Evolutionary conservation across 192 early-diverging fungal genomes (phyloP).

Genomic region (Podila epicladia): DNA sequence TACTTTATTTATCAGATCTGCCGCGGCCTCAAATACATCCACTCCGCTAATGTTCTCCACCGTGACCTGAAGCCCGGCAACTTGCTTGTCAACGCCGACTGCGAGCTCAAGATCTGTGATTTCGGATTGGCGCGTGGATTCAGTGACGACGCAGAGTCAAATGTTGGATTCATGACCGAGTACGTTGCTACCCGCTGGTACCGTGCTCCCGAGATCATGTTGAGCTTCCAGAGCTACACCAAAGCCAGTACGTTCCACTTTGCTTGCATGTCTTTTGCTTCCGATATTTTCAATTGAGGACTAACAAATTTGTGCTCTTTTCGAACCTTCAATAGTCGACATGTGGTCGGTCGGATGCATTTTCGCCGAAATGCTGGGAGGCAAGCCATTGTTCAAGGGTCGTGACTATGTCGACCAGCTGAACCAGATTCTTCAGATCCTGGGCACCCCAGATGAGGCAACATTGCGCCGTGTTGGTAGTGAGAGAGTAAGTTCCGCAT

Average conservation of each 20-base stretch:
- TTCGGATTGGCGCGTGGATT: conserved; percentile 98
- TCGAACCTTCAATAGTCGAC: conserved; percentile 66
- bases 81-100: conserved; percentile 97
- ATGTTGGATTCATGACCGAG: conserved; percentile 98
- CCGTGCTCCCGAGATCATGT: conserved; percentile 98
- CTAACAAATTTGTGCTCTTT: background rate
- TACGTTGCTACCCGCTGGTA: conserved; percentile 99
- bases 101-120: conserved; percentile 99
- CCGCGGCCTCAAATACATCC: conserved; percentile 98
- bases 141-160: conserved; percentile 80
- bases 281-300: background rate
- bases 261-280: conserved; percentile 3
- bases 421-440: conserved; percentile 94
- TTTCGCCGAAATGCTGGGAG: conserved; percentile 96
- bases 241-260: conserved; percentile 83
- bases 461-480: conserved; percentile 89
- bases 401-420: conserved; percentile 99
- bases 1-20: conserved; percentile 99
- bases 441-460: conserved; percentile 95
- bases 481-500: conserved; percentile 70
- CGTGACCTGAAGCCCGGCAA: conserved; percentile 97
- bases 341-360: conserved; percentile 99
- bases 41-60: conserved; percentile 97
- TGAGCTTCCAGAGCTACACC: conserved; percentile 97
- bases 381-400: conserved; percentile 95